Evolutionary conservation across 1,284 basidiomycete genomes (phyloP), one percentile per base, ranked within the genome.

Genomic region (Omphalotus olearius): DNA sequence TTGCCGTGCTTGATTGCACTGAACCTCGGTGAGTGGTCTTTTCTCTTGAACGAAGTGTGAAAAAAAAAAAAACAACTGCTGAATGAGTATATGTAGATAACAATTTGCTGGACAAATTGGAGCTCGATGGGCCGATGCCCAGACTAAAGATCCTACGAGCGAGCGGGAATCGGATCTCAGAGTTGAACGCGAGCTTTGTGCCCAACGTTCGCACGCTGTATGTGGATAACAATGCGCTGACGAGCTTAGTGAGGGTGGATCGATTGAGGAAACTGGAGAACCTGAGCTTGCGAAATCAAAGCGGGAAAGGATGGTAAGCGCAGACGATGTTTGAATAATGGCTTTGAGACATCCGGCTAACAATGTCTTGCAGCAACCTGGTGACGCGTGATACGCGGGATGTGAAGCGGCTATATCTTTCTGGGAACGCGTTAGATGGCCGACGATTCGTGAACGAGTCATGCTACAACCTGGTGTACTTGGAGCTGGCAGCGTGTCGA

Each of bases 401-500:
- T 70, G 83, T 93, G 59, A 94, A 94, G 71, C 82, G 96, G 44
- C 73, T 99, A 61, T 99, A 98, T 75, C 79, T 98, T 47, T 95
- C 92, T 55, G 93, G 93, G 16, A 78, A 76, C 57, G 67, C 70
- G 41, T 65, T 78, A 49, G 66, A 68, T 54, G 59, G 23, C 7
- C 18, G 56, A 20, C 64, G 65, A 49, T 75, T 77, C 57, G 56
- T 77, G 35, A 63, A 63, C 33, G 71, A 73, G 66, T 73, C 83
- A 42, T 90, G 90, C 69, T 93, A 93, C 71, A 89, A 93, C 63
- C 76, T 99, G 60, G 78, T 91, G 37, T 98, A 98, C 72, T 78
- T 99, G 60, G 96, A 99, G 71, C 75, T 93, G 36, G 93, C 94
- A 10, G 91, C 85, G 42, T 99, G 97, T 67, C 84, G 91, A 55